Evolutionary conservation across 2,329 filamentous ascomycete genomes (phyloP).

Genomic region (Fusarium sulawesiense): DNA sequence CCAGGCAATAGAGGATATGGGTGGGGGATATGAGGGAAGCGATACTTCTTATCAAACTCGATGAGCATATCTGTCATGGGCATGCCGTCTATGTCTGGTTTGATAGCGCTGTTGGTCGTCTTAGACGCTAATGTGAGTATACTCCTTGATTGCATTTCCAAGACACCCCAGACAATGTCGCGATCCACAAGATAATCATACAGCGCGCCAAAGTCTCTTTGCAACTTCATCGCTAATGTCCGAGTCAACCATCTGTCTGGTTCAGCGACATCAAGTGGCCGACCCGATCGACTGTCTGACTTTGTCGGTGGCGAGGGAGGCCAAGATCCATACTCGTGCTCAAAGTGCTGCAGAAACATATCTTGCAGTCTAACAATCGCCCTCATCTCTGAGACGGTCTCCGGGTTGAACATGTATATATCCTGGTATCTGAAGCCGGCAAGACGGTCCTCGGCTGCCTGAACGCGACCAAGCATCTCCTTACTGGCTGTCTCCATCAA

Average conservation of each 20-base stretch:
- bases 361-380: constrained; percentile 69
- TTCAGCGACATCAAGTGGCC: constrained; percentile 47
- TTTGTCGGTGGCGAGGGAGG: constrained; percentile 65
- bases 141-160: constrained; percentile 68
- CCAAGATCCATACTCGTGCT: constrained; percentile 68
- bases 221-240: constrained; percentile 66
- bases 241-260: constrained; percentile 71
- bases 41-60: constrained; percentile 71
- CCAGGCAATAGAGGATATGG: constrained; percentile 74
- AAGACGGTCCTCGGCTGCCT: constrained; percentile 72
- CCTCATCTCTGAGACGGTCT: constrained; percentile 59
- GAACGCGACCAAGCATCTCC: constrained; percentile 70
- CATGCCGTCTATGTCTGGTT: constrained; percentile 64
- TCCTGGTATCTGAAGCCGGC: constrained; percentile 69
- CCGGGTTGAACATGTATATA: constrained; percentile 67
- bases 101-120: constrained; percentile 58
- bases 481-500: constrained; percentile 71
- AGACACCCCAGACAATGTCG: constrained; percentile 72
- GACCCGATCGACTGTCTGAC: constrained; percentile 2
- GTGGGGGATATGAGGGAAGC: constrained; percentile 74
- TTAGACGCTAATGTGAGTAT: constrained; percentile 73
- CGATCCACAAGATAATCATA: constrained; percentile 79
- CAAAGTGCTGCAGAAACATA: constrained; percentile 71
- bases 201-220: constrained; percentile 73
- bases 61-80: constrained; percentile 75